Conservation (phyloP, 306 rosid species). For the Psophocarpus tetragonolobus region DNA sequence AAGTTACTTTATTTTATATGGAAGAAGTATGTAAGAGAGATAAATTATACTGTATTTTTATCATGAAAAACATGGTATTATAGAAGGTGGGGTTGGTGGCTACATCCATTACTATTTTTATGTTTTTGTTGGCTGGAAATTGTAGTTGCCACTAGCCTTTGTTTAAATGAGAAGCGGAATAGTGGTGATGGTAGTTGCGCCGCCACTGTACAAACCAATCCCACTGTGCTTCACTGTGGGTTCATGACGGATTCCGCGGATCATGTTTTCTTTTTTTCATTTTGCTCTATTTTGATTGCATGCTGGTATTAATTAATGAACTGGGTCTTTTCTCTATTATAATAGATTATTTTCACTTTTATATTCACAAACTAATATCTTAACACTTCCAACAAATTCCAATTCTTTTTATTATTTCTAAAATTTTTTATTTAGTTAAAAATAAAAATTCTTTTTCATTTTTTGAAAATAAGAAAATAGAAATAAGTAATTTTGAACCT, state of each 20-base stretch:
- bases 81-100: conserved; percentile 18
- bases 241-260: background rate
- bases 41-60: background rate
- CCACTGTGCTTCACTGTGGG: background rate
- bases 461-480: background rate
- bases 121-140: background rate
- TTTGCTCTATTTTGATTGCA: background rate
- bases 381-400: background rate
- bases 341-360: background rate
- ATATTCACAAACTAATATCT: background rate
- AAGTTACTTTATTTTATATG: too few relatives aligned
- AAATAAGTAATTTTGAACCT: background rate
- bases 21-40: background rate
- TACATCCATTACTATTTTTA: background rate
- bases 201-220: background rate
- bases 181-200: background rate
- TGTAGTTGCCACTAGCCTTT: background rate
- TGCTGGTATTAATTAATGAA: background rate
- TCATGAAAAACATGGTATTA: background rate
- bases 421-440: background rate
- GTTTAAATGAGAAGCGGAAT: background rate
- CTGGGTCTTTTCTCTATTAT: background rate
- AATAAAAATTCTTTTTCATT: background rate
- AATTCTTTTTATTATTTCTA: background rate
- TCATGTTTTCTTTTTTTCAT: background rate